phyloP scores from a whole-genome alignment of 371 early-diverging fungal species.

The Apophysomyces trapeziformis region DNA sequence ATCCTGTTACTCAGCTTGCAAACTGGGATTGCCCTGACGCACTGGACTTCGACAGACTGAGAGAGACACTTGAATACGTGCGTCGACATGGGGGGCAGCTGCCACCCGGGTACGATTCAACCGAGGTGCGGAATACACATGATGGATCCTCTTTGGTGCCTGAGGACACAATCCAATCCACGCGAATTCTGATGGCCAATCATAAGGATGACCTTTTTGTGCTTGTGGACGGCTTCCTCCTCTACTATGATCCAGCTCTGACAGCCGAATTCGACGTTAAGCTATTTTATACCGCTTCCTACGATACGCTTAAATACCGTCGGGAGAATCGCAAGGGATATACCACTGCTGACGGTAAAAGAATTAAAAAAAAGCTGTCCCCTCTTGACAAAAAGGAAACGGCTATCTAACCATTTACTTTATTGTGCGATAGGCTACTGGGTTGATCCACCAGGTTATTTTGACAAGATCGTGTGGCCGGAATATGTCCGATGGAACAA shows the following conservation, averaged over 20 bases:
- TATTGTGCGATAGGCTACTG: constrained; percentile 57
- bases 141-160: constrained; percentile 35
- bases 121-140: constrained; percentile 56
- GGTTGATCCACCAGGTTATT: constrained; percentile 88
- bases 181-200: constrained; percentile 1
- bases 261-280: constrained; percentile 55
- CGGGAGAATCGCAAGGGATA: constrained; percentile 75
- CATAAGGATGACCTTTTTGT: constrained; percentile 42
- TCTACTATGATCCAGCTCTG: constrained; percentile 56
- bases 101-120: constrained; percentile 45
- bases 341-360: constrained; percentile 74
- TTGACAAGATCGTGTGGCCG: constrained; percentile 86
- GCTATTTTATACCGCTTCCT: constrained; percentile 65
- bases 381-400: not conserved
- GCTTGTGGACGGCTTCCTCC: constrained; percentile 86
- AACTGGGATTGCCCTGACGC: constrained; percentile 92
- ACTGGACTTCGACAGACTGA: constrained; percentile 64
- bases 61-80: constrained; percentile 39
- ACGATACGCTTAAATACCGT: constrained; percentile 65
- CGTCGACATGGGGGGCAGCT: constrained; percentile 42
- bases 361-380: no score
- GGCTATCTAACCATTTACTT: not conserved
- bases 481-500: constrained; percentile 65
- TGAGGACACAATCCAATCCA: constrained; percentile 7
- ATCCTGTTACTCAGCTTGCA: constrained; percentile 60